These are phyloP conservation scores for Lentinula raphanica DNA, from an alignment of 768 basidiomycete species.

Conservation along the genomic window DNA sequence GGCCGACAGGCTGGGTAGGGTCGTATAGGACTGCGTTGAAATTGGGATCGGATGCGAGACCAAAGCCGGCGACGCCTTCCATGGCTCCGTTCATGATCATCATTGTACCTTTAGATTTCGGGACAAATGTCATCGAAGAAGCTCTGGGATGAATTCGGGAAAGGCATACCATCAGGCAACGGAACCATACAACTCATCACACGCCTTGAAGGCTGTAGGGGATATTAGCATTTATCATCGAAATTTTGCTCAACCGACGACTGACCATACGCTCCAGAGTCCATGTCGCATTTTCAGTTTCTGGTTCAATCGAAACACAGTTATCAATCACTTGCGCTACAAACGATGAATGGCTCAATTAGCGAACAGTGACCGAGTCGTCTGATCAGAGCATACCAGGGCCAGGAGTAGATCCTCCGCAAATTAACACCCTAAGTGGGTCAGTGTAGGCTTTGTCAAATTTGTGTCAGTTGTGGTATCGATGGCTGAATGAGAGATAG, in stretches of 20 bases:
- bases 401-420: constrained; percentile 68
- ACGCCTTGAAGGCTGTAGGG: constrained; percentile 58
- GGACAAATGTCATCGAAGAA: neutral
- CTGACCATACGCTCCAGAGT: constrained; percentile 71
- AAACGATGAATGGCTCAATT: neutral
- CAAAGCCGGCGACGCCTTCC: constrained; percentile 70
- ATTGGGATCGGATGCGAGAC: constrained; percentile 61
- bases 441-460: constrained; percentile 49
- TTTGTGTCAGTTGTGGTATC: too few species aligned
- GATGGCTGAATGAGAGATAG: too few species aligned
- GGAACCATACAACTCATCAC: constrained; percentile 71
- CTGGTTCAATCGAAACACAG: constrained; percentile 66
- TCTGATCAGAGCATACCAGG: constrained; percentile 23
- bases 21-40: constrained; percentile 65
- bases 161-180: constrained; percentile 41
- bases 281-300: constrained; percentile 59
- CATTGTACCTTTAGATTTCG: constrained; percentile 44
- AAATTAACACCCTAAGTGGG: constrained; percentile 63
- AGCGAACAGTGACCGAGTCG: neutral
- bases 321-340: constrained; percentile 49
- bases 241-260: neutral
- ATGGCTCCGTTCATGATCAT: constrained; percentile 73
- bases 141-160: constrained; percentile 32
- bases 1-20: constrained; percentile 50
- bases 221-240: neutral